Evolutionary conservation across 208 protist genomes (phyloP), one percentile per base, ranked within the genome.

Genomic region (Polymyxa betae): DNA sequence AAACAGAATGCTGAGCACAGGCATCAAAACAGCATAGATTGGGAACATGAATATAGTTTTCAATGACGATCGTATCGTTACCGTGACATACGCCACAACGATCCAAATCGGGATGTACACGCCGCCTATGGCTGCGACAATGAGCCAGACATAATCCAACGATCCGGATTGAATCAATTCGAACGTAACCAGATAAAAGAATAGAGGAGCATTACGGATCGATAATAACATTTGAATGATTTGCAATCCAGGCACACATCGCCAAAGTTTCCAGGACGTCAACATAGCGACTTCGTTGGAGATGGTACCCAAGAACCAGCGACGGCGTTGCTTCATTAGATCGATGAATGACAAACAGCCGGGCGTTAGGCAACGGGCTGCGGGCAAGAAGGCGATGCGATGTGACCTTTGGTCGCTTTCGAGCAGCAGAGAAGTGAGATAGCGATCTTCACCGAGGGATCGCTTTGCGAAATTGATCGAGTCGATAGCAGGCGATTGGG

Each of bases 31-130:
- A 12, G 72, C 72, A 35, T 82, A 82, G 5, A 82, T 20, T 82
- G 72, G 72, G 40, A 82, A 82, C 12, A 60, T 24, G 72, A 16
- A 5, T 12, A 82, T 35, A n/a, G 72, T 43, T 35, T 12, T 5
- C 5, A 82, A n/a, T 5, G 10, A 5, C 35, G 16, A 5, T 82
- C 72, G 16, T 5, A n/a, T 35, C 35, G 72, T 40, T 45, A 82
- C 40, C 16, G 16, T 43, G 72, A 82, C n/a, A 5, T 40, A 5
- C 16, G 72, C 40, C 16, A 82, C 72, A 5, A 43, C 40, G n/a
- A 82, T 35, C 72, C 72, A 82, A n/a, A 82, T 82, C 40, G 72
- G 72, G n/a, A 82, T 82, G n/a, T 82, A 43, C 16, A 82, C 35
- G n/a, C 16, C 5, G 40, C 5, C n/a, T 5, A 82, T 5, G 72